Evolutionary conservation across 176 grass and related monocot genomes (phyloP).

Genomic region (Hsuehochloa calcarea): DNA sequence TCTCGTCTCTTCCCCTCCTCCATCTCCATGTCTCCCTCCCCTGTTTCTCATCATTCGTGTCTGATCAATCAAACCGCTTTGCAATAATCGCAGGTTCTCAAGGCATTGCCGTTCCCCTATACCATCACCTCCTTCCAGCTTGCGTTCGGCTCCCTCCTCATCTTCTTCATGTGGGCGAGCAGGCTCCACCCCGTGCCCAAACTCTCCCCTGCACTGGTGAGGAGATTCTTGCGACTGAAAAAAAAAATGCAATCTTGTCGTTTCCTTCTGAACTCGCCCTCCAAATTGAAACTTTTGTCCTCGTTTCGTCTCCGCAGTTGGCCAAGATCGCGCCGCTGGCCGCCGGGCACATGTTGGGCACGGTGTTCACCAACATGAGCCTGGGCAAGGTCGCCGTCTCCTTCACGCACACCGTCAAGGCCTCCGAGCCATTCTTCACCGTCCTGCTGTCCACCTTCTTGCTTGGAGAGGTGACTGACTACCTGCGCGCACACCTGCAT

Average conservation of each 20-base stretch:
- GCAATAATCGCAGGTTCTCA: constrained; percentile 49
- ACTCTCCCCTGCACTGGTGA: constrained; percentile 58
- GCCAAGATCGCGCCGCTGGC: constrained; percentile 67
- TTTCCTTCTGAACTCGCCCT: background rate
- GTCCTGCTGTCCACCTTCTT: constrained; percentile 85
- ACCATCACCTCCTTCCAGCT: constrained; percentile 86
- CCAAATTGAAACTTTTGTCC: background rate
- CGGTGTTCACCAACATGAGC: constrained; percentile 94
- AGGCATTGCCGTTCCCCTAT: constrained; percentile 68
- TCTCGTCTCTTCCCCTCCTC: background rate
- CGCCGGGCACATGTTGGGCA: constrained; percentile 75
- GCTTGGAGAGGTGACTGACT: constrained; percentile 62
- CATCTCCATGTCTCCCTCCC: background rate
- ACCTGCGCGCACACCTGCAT: background rate
- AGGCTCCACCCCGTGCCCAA: constrained; percentile 60
- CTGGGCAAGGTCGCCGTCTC: constrained; percentile 86
- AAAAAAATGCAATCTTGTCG: background rate
- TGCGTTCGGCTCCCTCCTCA: constrained; percentile 58
- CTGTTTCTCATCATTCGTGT: background rate
- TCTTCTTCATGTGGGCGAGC: constrained; percentile 70
- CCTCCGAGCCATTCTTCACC: constrained; percentile 90
- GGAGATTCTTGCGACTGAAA: background rate
- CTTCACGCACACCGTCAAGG: constrained; percentile 95
- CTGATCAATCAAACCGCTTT: background rate
- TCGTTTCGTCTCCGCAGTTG: constrained; percentile 44